phyloP scores from a whole-genome alignment of 1,284 basidiomycete genomes.

The Nidula niveotomentosa region DNA sequence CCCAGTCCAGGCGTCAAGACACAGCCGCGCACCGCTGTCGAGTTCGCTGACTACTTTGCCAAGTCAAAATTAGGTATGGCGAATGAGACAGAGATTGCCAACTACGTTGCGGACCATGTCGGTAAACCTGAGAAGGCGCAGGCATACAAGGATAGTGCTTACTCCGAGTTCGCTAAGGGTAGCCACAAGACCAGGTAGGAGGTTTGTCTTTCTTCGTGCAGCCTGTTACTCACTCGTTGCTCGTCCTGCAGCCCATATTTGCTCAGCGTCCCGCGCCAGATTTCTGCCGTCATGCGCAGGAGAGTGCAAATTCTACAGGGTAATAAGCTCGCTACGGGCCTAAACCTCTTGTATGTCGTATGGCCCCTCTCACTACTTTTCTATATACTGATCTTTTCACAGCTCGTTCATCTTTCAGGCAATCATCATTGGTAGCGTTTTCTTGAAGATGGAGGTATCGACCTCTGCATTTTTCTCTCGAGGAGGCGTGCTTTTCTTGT shows the following conservation, averaged over 20 bases:
- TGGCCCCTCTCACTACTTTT: neutral
- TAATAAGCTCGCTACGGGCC: constrained; percentile 38
- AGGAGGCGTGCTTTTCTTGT: constrained; percentile 79
- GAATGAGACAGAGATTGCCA: constrained; percentile 45
- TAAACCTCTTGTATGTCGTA: constrained; percentile 30
- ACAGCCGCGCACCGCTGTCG: constrained; percentile 60
- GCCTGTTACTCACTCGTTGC: neutral
- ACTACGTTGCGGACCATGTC: constrained; percentile 39
- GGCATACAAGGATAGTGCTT: constrained; percentile 49
- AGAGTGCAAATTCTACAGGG: constrained; percentile 71
- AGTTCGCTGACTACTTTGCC: constrained; percentile 56
- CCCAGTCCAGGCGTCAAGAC: constrained; percentile 42
- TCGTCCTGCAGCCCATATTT: constrained; percentile 41
- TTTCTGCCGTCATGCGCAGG: constrained; percentile 62
- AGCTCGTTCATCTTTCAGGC: constrained; percentile 63
- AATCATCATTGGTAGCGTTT: constrained; percentile 78
- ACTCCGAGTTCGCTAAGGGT: constrained; percentile 48
- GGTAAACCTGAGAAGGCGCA: constrained; percentile 31
- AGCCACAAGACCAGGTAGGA: constrained; percentile 25
- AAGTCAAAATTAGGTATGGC: constrained; percentile 32
- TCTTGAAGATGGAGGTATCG: constrained; percentile 58
- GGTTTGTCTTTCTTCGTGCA: neutral
- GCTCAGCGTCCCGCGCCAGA: constrained; percentile 58
- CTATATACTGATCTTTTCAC: constrained; percentile 15
- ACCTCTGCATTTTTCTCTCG: constrained; percentile 78